phyloP scores from a whole-genome alignment of 2,329 filamentous ascomycete genomes.

The Graphilbum ipis-grandicollis region DNA sequence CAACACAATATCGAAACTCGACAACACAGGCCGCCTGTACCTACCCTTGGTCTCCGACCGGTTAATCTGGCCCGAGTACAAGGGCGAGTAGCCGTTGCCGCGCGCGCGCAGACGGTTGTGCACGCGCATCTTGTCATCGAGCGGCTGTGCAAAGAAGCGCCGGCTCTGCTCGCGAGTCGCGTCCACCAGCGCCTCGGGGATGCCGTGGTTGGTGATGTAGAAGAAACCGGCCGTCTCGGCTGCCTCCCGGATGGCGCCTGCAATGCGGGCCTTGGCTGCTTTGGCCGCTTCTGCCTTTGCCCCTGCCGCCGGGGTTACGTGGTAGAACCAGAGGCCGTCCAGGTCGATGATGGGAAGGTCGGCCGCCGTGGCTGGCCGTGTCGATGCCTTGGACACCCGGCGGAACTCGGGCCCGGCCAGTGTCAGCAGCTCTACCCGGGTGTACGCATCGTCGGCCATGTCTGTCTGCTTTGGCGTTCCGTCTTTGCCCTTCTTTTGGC shows the following conservation, averaged over 20 bases:
- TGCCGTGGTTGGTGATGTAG: slow-evolving; percentile 12
- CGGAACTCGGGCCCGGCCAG: slow-evolving; percentile 20
- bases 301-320: slow-evolving; percentile 11
- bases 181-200: slow-evolving; percentile 6
- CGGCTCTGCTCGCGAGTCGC: slow-evolving; percentile 4
- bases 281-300: slow-evolving; percentile 4
- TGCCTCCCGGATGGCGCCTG: slow-evolving; percentile 18
- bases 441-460: slow-evolving; percentile 1
- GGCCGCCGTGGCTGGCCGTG: slow-evolving; percentile 18
- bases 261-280: slow-evolving; percentile 15
- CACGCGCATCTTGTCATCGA: slow-evolving; percentile 9
- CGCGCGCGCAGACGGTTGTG: slow-evolving; percentile 4
- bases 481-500: too few relatives aligned
- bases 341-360: slow-evolving; percentile 39
- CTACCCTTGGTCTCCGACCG: slow-evolving; percentile 8
- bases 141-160: slow-evolving; percentile 10
- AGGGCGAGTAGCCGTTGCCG: slow-evolving; percentile 9
- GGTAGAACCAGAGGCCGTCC: slow-evolving; percentile 19
- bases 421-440: slow-evolving; percentile 10
- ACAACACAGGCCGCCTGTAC: not conserved
- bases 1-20: not conserved
- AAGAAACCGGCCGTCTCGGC: slow-evolving; percentile 11
- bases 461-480: not conserved
- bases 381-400: slow-evolving; percentile 17
- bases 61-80: slow-evolving; percentile 9